Base-by-base conservation (phyloP, 2,329 filamentous ascomycete species). In the Exutisphaerella laricina region DNA sequence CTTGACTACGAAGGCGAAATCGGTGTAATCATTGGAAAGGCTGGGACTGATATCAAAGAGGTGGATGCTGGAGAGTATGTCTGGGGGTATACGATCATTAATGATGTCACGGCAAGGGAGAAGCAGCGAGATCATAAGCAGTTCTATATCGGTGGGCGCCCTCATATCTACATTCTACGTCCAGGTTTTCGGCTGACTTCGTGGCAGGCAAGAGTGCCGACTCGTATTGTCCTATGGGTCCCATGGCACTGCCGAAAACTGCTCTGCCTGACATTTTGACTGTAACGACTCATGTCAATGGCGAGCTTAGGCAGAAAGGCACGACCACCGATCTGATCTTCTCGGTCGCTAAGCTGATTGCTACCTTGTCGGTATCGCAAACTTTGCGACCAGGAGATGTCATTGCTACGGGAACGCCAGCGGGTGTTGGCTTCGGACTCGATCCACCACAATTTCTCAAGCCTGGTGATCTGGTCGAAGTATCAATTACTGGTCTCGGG, bases 1-100 rank as follows among this genome's bases (percentile, higher is more conserved):
- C 49, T 70, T 1, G 75, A 78, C 51, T 79, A 78, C 45, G 75
- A 78, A 47, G 75, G 75, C 12, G 75, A 79, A 47, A 67, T 79
- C 33, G 73, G 73, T 0, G 71, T 78, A 2, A 74, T 79, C 14
- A 61, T 79, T n/a, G 74, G 74, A 1, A 74, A 71, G 41, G 18
- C 63, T 0, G 75, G 71, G 0, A 71, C 67, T 35, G 60, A 61
- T 1, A 66, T 78, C 29, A 30, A 48, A 0, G 66, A 73, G 34
- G 46, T 59, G 1, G 59, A 74, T 45, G 75, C 75, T 0, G 64
- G 68, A 64, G 61, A 70, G 9, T 56, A 78, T 52, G 72, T 78
- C 2, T 77, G 73, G 73, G 76, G 75, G 0, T 78, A 71, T 47
- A 77, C 73, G 0, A 77, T 77, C 26, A 66, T 73, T 31, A 79